These are phyloP conservation scores for Cordyceps fumosorosea DNA, from an alignment of 2,329 filamentous ascomycete genomes.

Conservation along the genomic window DNA sequence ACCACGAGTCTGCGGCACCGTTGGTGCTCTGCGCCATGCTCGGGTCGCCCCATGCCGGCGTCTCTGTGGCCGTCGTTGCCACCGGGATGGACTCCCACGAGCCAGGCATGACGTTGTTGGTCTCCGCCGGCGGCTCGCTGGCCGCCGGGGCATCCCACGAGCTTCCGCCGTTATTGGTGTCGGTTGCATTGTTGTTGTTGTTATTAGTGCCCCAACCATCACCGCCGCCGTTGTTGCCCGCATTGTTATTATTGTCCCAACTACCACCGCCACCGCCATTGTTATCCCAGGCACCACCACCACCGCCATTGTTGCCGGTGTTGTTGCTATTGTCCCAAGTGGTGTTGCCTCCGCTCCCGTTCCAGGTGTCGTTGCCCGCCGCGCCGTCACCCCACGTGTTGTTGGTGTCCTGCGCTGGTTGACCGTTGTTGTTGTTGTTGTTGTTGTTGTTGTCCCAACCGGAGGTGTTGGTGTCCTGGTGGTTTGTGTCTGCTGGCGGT, in stretches of 20 bases:
- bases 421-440: neutral
- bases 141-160: neutral
- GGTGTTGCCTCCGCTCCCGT: too few relatives aligned
- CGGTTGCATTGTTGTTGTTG: neutral
- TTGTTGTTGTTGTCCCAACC: neutral
- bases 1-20: slow-evolving; percentile 20
- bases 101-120: slow-evolving; percentile 26
- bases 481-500: neutral
- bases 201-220: slow-evolving; percentile 5
- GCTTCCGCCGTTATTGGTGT: neutral
- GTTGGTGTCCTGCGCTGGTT: too few relatives aligned
- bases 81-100: neutral
- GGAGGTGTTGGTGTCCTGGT: neutral
- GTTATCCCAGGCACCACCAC: neutral
- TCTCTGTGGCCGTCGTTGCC: neutral
- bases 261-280: neutral
- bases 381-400: too few relatives aligned
- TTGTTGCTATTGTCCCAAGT: neutral
- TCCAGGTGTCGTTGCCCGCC: too few relatives aligned
- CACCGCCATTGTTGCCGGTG: neutral
- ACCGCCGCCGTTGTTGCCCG: slow-evolving; percentile 5
- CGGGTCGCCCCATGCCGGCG: slow-evolving; percentile 24
- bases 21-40: slow-evolving; percentile 26
- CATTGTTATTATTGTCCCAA: neutral
- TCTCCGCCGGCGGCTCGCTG: neutral